Evolutionary conservation across 2,329 filamentous ascomycete genomes (phyloP).

Genomic region (Colletotrichum liaoningense): DNA sequence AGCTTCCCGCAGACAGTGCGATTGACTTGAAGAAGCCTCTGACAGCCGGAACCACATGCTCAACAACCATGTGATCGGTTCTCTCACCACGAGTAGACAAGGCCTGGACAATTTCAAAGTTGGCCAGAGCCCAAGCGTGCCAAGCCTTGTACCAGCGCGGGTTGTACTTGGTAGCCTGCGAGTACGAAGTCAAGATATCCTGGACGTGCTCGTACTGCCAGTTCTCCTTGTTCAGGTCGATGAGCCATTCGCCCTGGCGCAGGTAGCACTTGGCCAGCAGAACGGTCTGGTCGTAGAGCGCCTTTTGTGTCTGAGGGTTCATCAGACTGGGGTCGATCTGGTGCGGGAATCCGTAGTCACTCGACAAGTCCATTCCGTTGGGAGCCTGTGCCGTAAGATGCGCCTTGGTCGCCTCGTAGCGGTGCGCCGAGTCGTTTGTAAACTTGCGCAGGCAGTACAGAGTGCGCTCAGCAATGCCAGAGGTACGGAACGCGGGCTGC

Average conservation of each 20-base stretch:
- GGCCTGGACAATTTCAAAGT: constrained; percentile 96
- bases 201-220: constrained; percentile 90
- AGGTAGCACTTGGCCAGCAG: constrained; percentile 96
- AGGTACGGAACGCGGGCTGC: constrained; percentile 56
- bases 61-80: constrained; percentile 76
- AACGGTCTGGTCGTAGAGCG: constrained; percentile 70
- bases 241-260: constrained; percentile 96
- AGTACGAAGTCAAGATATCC: constrained; percentile 91
- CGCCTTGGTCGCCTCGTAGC: constrained; percentile 63
- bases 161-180: constrained; percentile 92
- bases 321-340: constrained; percentile 57
- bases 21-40: constrained; percentile 98
- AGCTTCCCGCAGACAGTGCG: constrained; percentile 88
- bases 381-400: constrained; percentile 61
- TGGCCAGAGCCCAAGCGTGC: constrained; percentile 98
- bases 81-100: constrained; percentile 68
- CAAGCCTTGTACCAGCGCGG: constrained; percentile 98
- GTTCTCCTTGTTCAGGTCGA: constrained; percentile 83
- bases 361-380: constrained; percentile 56
- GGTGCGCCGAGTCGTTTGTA: constrained; percentile 68
- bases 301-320: constrained; percentile 62
- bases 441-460: constrained; percentile 71
- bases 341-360: constrained; percentile 64
- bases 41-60: constrained; percentile 94
- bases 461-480: constrained; percentile 63